Evolutionary conservation across 352 stramenopile genomes (phyloP).

Genomic region (Discostella stelligera): DNA sequence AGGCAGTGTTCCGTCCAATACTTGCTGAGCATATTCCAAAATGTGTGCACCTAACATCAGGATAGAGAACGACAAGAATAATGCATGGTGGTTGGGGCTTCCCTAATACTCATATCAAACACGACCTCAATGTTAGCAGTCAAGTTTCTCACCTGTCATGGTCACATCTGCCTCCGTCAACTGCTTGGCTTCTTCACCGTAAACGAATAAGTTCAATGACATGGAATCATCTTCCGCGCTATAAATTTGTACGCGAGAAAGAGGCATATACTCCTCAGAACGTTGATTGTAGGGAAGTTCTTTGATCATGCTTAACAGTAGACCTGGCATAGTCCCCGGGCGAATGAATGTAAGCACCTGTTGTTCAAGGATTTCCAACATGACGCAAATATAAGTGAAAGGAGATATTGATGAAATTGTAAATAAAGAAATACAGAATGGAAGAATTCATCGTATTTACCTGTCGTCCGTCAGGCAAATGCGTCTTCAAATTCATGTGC

Average conservation of each 20-base stretch:
- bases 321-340: slow-evolving; percentile 68
- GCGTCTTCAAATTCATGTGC: slow-evolving; percentile 77
- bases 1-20: slow-evolving; percentile 38
- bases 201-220: slow-evolving; percentile 83
- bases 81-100: not conserved
- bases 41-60: slow-evolving; percentile 47
- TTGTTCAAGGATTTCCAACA: not conserved
- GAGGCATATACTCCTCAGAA: slow-evolving; percentile 54
- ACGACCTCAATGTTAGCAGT: slow-evolving; percentile 1
- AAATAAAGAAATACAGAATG: slow-evolving; percentile 5
- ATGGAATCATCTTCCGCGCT: slow-evolving; percentile 75
- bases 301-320: slow-evolving; percentile 79
- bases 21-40: slow-evolving; percentile 58
- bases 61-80: slow-evolving; percentile 1
- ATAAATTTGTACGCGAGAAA: slow-evolving; percentile 79
- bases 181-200: slow-evolving; percentile 53
- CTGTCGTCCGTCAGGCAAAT: slow-evolving; percentile 66
- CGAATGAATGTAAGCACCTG: slow-evolving; percentile 78
- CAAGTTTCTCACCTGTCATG: slow-evolving; percentile 36
- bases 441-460: slow-evolving; percentile 20
- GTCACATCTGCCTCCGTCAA: slow-evolving; percentile 43
- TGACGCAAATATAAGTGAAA: not conserved
- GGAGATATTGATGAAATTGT: not conserved
- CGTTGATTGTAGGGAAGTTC: slow-evolving; percentile 64
- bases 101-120: slow-evolving; percentile 9